Evolutionary conservation across 805 yeast genomes (phyloP).

Genomic region (Saccharomycopsis malanga): DNA sequence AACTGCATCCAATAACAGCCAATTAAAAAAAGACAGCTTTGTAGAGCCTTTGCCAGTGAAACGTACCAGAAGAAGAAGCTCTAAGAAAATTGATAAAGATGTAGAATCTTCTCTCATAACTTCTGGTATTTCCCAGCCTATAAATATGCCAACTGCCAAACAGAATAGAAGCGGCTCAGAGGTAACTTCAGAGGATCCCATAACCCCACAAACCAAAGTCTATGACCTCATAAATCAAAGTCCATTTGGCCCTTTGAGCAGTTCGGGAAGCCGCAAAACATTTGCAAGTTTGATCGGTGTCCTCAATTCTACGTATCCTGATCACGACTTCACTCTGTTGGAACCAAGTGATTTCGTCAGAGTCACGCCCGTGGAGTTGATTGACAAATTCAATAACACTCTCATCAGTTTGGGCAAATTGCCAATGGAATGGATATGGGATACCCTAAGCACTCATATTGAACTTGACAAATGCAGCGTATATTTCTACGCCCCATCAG

Average conservation of each 20-base stretch:
- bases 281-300: constrained; percentile 89
- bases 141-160: background rate
- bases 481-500: constrained; percentile 35
- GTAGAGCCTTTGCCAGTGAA: background rate
- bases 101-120: too few species aligned
- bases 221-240: constrained; percentile 28
- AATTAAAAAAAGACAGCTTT: background rate
- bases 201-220: constrained; percentile 13
- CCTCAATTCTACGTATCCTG: constrained; percentile 88
- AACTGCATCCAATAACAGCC: background rate
- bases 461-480: constrained; percentile 43
- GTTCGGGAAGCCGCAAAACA: constrained; percentile 77
- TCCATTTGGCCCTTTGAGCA: constrained; percentile 90
- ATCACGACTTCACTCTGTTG: constrained; percentile 84
- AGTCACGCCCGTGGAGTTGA: constrained; percentile 41
- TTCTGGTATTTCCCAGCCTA: background rate
- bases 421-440: constrained; percentile 76
- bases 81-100: background rate
- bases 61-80: background rate
- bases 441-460: constrained; percentile 75
- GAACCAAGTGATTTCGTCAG: constrained; percentile 72
- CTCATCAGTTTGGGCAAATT: constrained; percentile 58
- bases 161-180: background rate
- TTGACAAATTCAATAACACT: constrained; percentile 68
- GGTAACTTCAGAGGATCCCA: constrained; percentile 3